These are phyloP conservation scores for Alnus glutinosa DNA, from an alignment of 306 rosid species.

Conservation along the genomic window DNA sequence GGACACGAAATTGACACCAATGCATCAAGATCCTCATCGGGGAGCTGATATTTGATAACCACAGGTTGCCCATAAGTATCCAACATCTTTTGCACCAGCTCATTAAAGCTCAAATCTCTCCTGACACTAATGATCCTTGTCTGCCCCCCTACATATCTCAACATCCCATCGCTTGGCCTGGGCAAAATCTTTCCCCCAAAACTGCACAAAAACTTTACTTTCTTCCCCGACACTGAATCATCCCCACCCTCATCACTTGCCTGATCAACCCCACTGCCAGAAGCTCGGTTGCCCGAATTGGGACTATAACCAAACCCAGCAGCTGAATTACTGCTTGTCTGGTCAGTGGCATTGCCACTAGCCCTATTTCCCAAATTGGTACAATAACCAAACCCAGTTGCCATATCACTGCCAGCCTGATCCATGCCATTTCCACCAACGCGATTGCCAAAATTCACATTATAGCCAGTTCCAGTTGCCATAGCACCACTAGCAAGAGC, in stretches of 20 bases:
- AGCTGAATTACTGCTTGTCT: slow-evolving; percentile 29
- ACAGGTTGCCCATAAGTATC: slow-evolving; percentile 71
- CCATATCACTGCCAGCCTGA: slow-evolving; percentile 47
- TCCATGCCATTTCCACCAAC: slow-evolving; percentile 38
- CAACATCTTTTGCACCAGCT: slow-evolving; percentile 68
- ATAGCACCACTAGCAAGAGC: slow-evolving; percentile 41
- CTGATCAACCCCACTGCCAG: slow-evolving; percentile 43
- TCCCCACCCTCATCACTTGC: slow-evolving; percentile 64
- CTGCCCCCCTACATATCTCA: slow-evolving; percentile 97
- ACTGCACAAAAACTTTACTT: slow-evolving; percentile 81
- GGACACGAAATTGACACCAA: slow-evolving; percentile 78
- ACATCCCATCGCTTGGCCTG: slow-evolving; percentile 80
- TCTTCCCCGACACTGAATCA: slow-evolving; percentile 58
- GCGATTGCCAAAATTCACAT: slow-evolving; percentile 44
- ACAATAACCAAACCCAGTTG: slow-evolving; percentile 30
- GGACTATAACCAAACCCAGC: slow-evolving; percentile 34
- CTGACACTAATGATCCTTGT: slow-evolving; percentile 78
- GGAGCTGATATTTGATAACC: slow-evolving; percentile 87
- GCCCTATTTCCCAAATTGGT: slow-evolving; percentile 35
- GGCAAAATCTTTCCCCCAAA: slow-evolving; percentile 86
- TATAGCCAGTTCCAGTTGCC: slow-evolving; percentile 36
- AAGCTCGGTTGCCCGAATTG: slow-evolving; percentile 30
- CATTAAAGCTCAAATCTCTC: slow-evolving; percentile 62
- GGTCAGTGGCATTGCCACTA: slow-evolving; percentile 48
- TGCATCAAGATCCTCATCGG: slow-evolving; percentile 90